Conservation (phyloP, 2,329 filamentous ascomycete species). For the Cryphonectria parasitica region DNA sequence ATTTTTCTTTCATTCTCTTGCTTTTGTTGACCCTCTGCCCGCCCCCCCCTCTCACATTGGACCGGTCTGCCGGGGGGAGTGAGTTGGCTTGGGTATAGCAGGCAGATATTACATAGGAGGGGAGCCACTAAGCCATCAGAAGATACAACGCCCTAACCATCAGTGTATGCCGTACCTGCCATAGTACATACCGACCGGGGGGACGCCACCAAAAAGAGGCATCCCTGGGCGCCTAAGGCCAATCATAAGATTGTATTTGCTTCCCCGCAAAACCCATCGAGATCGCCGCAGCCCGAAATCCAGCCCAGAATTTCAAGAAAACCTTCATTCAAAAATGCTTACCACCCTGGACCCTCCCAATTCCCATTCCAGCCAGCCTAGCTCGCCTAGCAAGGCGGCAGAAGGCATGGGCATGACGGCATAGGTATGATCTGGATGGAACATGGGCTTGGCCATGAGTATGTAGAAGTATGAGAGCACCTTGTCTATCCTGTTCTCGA, state of each 20-base stretch:
- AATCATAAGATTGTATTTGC: neutral
- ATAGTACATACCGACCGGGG: neutral
- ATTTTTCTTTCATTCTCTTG: neutral
- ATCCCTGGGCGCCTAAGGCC: slow-evolving; percentile 6
- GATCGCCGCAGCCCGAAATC: slow-evolving; percentile 17
- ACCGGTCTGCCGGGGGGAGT: neutral
- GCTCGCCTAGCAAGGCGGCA: neutral
- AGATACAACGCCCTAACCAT: neutral
- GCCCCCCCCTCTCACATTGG: neutral
- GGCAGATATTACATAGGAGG: neutral
- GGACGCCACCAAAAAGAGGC: neutral
- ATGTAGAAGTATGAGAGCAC: neutral
- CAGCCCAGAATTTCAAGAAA: slow-evolving; percentile 3
- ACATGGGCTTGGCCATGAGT: neutral
- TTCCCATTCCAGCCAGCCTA: neutral
- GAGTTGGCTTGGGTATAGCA: neutral
- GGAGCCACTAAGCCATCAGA: neutral
- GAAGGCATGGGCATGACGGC: slow-evolving; percentile 2
- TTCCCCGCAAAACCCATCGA: slow-evolving; percentile 24
- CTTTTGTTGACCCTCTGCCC: neutral
- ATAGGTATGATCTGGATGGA: neutral
- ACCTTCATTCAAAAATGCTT: neutral
- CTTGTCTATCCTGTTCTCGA: neutral
- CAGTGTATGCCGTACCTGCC: neutral
- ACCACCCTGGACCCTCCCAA: slow-evolving; percentile 9